These are phyloP conservation scores for Rhipidocladum racemiflorum DNA, from an alignment of 176 grass and related monocot species.

Conservation along the genomic window DNA sequence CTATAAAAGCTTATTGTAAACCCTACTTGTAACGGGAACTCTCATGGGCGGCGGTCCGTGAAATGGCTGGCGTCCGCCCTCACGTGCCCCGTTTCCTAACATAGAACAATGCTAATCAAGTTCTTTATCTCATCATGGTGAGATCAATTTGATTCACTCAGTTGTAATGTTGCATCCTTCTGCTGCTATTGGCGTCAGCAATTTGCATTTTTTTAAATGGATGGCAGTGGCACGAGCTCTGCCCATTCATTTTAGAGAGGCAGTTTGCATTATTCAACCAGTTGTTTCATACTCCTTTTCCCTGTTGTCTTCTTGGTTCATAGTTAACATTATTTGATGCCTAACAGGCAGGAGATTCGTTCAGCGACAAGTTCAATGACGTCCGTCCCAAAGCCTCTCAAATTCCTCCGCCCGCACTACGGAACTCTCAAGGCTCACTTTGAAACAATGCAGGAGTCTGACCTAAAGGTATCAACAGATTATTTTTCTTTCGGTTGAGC, in stretches of 20 bases:
- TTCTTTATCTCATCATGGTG: not conserved
- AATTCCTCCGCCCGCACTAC: slow-evolving; percentile 90
- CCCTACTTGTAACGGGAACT: no score
- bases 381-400: slow-evolving; percentile 90
- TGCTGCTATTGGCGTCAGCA: not conserved
- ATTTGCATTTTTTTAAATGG: no score
- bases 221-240: no score
- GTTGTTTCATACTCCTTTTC: not conserved
- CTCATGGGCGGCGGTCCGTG: no score
- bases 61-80: no score
- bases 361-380: slow-evolving; percentile 97
- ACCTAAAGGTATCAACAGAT: slow-evolving; percentile 61
- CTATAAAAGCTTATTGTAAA: no score
- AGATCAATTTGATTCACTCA: not conserved
- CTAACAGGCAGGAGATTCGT: slow-evolving; percentile 77
- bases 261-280: not conserved
- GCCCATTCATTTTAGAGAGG: no score
- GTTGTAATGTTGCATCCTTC: not conserved
- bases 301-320: not conserved
- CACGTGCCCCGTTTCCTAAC: no score
- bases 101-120: no score
- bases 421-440: slow-evolving; percentile 76
- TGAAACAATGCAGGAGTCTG: slow-evolving; percentile 68
- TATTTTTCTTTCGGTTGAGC: not conserved
- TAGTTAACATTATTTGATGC: not conserved